These are phyloP conservation scores for Penicillium corylophilum DNA, from an alignment of 2,329 filamentous ascomycete genomes.

Conservation along the genomic window DNA sequence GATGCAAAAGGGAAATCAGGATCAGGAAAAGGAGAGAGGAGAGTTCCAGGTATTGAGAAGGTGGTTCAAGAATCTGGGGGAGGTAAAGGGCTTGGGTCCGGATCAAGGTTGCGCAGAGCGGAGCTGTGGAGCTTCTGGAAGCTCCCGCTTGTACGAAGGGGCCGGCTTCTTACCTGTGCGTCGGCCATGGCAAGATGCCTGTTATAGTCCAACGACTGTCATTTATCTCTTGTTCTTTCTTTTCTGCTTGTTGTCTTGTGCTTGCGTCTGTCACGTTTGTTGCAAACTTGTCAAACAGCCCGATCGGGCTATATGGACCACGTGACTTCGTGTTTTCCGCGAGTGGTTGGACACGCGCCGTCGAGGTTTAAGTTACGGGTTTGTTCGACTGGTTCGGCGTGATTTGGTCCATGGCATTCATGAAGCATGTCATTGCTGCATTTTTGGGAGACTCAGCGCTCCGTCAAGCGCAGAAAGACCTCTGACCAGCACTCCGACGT, in stretches of 20 bases:
- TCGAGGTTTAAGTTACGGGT: neutral
- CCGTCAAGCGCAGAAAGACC: constrained; percentile 33
- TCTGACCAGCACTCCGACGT: constrained; percentile 12
- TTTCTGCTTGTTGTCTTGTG: neutral
- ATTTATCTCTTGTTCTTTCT: neutral
- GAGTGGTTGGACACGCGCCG: constrained; percentile 20
- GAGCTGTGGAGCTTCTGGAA: constrained; percentile 17
- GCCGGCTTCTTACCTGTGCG: constrained; percentile 15
- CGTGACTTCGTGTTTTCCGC: constrained; percentile 32
- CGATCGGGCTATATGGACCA: constrained; percentile 20
- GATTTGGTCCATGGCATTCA: constrained; percentile 9
- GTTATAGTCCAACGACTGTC: neutral
- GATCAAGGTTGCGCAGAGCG: constrained; percentile 14
- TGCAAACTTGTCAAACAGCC: constrained; percentile 20
- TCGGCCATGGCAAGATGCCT: constrained; percentile 13
- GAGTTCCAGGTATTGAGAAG: neutral
- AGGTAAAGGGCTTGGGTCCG: neutral
- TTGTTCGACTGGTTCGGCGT: neutral
- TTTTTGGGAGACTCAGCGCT: constrained; percentile 36
- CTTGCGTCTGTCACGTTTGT: neutral
- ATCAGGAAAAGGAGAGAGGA: no score
- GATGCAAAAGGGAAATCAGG: neutral
- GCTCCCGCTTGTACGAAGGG: constrained; percentile 3
- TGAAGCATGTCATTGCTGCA: constrained; percentile 37
- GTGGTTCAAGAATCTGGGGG: neutral